Evolutionary conservation across 495 filamentous ascomycete genomes (phyloP).

Genomic region (Schizothecium vesticola): DNA sequence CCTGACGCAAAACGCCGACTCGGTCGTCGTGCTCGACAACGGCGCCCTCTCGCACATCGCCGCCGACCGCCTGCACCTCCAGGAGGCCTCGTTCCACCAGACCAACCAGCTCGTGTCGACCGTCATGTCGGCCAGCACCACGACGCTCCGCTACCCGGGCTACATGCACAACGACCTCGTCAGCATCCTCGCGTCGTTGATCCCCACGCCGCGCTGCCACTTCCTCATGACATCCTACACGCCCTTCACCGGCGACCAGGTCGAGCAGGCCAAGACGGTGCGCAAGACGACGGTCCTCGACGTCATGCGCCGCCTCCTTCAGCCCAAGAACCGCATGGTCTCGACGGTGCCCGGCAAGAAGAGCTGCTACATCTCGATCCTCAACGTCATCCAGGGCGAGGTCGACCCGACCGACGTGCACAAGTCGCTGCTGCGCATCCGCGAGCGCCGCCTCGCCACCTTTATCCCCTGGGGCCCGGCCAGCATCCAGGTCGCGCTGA

Average conservation of each 20-base stretch:
- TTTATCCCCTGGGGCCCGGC: conserved; percentile 99
- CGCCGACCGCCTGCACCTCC: conserved; percentile 87
- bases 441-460: conserved; percentile 86
- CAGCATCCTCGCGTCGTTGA: conserved; percentile 90
- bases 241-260: conserved; percentile 90
- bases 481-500: conserved; percentile 93
- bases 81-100: conserved; percentile 90
- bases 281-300: conserved; percentile 96
- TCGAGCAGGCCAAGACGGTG: conserved; percentile 93
- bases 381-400: conserved; percentile 98
- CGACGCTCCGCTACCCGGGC: conserved; percentile 90
- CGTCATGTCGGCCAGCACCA: conserved; percentile 97
- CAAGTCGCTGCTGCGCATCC: conserved; percentile 93
- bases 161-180: conserved; percentile 99
- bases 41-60: conserved; percentile 90
- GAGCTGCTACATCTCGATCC: conserved; percentile 97
- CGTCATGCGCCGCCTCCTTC: conserved; percentile 91
- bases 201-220: conserved; percentile 92
- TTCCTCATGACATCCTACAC: conserved; percentile 98
- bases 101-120: conserved; percentile 97
- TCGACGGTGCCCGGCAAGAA: conserved; percentile 91
- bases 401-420: conserved; percentile 96
- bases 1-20: conserved; percentile 92
- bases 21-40: conserved; percentile 96
- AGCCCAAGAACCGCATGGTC: conserved; percentile 99